These are phyloP conservation scores for Lantana camara DNA, from an alignment of 257 asterid genomes.

Conservation along the genomic window DNA sequence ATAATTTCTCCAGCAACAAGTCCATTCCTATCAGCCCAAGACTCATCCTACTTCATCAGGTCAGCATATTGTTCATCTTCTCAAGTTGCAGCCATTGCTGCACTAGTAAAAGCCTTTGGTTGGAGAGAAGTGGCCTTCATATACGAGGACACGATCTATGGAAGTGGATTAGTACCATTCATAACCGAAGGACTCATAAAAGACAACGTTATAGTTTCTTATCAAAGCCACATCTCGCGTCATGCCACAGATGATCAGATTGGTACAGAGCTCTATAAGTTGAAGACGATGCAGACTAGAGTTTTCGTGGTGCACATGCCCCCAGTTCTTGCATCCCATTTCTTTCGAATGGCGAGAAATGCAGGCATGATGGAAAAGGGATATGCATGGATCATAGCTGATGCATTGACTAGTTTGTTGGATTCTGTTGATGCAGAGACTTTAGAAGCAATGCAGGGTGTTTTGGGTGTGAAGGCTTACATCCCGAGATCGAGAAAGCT, in stretches of 20 bases:
- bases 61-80: constrained; percentile 42
- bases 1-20: constrained; percentile 50
- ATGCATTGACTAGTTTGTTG: constrained; percentile 42
- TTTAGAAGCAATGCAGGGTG: constrained; percentile 61
- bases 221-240: constrained; percentile 39
- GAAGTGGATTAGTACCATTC: constrained; percentile 44
- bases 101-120: constrained; percentile 36
- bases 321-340: constrained; percentile 39
- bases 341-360: constrained; percentile 40
- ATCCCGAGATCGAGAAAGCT: constrained; percentile 36
- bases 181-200: constrained; percentile 36
- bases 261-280: constrained; percentile 32
- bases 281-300: constrained; percentile 45
- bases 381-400: constrained; percentile 56
- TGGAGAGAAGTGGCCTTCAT: constrained; percentile 50
- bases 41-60: constrained; percentile 47
- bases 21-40: constrained; percentile 47
- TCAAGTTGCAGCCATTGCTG: constrained; percentile 55
- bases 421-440: constrained; percentile 32
- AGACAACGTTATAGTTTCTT: constrained; percentile 25
- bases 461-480: constrained; percentile 48
- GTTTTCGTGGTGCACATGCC: constrained; percentile 51
- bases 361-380: constrained; percentile 49
- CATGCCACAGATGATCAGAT: constrained; percentile 41
- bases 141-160: constrained; percentile 40